Conservation (phyloP, 441 rosid species). For the Erysimum pusillum region DNA sequence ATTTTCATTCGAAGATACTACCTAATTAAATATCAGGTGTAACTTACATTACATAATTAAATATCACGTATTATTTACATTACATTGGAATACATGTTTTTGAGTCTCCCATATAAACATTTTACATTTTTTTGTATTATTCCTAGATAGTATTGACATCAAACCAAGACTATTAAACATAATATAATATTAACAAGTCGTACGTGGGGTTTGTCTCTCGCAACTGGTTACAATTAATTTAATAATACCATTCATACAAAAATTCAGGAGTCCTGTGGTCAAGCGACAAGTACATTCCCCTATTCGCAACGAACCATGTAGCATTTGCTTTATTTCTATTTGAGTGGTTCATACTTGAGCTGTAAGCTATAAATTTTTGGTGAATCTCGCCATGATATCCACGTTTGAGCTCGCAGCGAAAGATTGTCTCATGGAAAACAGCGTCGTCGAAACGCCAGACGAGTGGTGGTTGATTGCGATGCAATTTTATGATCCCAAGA, state of each 20-base stretch:
- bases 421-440: background rate
- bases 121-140: too few species aligned
- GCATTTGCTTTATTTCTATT: background rate
- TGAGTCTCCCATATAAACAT: too few species aligned
- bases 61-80: too few species aligned
- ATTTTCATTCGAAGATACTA: too few species aligned
- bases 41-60: too few species aligned
- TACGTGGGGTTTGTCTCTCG: background rate
- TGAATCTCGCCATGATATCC: background rate
- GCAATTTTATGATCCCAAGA: background rate
- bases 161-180: background rate
- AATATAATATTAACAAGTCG: background rate
- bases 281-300: background rate
- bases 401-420: background rate
- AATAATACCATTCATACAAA: background rate
- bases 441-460: conserved; percentile 8
- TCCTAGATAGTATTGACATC: background rate
- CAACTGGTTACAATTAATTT: background rate
- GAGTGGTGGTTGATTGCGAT: background rate
- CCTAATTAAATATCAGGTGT: too few species aligned
- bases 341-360: background rate
- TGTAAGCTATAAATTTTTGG: conserved; percentile 1
- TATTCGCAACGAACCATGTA: background rate
- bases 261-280: background rate
- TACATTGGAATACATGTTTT: too few species aligned